These are phyloP conservation scores for Neofusicoccum cordaticola DNA, from an alignment of 2,329 filamentous ascomycete genomes.

Conservation along the genomic window DNA sequence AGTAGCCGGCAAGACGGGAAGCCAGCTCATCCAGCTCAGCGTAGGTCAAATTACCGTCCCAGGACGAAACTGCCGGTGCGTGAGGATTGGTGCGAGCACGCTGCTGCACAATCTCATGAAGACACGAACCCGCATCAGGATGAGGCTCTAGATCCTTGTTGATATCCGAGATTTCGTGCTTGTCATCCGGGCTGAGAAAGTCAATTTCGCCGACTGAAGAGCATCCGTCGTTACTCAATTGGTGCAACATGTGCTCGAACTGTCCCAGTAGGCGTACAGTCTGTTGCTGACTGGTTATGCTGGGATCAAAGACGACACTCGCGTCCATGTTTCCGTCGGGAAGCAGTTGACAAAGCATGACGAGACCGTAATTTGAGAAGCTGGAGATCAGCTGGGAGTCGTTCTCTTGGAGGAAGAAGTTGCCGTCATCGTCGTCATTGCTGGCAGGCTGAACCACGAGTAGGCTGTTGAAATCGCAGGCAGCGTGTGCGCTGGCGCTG, in stretches of 20 bases:
- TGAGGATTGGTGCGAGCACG: slow-evolving; percentile 43
- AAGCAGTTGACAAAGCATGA: not conserved
- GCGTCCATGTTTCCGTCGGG: not conserved
- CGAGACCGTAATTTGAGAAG: not conserved
- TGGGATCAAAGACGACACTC: not conserved
- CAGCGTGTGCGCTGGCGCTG: slow-evolving; percentile 40
- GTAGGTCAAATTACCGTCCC: slow-evolving; percentile 52
- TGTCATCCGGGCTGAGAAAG: not conserved
- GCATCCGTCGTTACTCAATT: not conserved
- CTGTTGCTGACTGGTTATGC: not conserved
- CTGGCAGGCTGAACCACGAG: slow-evolving; percentile 2
- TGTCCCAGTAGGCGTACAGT: not conserved
- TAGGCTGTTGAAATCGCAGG: slow-evolving; percentile 1
- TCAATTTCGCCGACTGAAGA: not conserved
- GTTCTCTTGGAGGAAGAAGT: slow-evolving; percentile 11
- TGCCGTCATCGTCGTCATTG: not conserved
- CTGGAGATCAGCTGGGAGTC: slow-evolving; percentile 19
- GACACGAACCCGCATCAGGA: not conserved
- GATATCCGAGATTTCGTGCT: not conserved
- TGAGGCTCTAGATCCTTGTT: not conserved
- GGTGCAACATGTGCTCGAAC: not conserved
- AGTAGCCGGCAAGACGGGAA: slow-evolving; percentile 38
- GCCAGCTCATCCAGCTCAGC: slow-evolving; percentile 39
- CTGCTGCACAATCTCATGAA: slow-evolving; percentile 44
- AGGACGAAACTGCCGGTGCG: slow-evolving; percentile 48